Conservation (phyloP, 2,329 filamentous ascomycete species). For the Trichoderma sp. region DNA sequence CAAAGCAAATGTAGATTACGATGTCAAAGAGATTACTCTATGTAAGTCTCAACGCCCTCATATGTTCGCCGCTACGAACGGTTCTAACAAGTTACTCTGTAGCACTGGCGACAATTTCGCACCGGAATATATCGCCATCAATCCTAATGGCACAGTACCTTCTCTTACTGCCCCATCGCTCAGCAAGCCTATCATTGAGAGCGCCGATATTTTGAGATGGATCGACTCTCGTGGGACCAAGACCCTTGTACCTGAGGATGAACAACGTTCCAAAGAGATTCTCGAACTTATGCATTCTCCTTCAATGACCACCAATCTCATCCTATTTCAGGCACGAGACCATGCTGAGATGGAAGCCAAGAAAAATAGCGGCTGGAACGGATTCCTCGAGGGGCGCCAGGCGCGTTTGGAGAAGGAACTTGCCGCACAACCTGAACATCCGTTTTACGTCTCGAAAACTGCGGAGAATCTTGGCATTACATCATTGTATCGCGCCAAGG, state of each 20-base stretch:
- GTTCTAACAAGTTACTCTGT: neutral
- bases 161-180: conserved; percentile 25
- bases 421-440: conserved; percentile 20
- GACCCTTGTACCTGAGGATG: neutral
- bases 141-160: conserved; percentile 26
- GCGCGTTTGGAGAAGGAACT: conserved; percentile 23
- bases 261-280: conserved; percentile 16
- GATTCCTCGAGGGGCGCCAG: conserved; percentile 23
- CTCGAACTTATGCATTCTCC: conserved; percentile 25
- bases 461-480: conserved; percentile 22
- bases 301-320: conserved; percentile 24
- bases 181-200: conserved; percentile 22
- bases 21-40: conserved; percentile 6
- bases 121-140: conserved; percentile 26
- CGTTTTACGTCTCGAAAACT: conserved; percentile 26
- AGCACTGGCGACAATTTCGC: conserved; percentile 26
- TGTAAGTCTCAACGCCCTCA: neutral
- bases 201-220: conserved; percentile 26
- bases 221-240: conserved; percentile 17
- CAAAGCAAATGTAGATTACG: conserved; percentile 21
- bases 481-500: conserved; percentile 10
- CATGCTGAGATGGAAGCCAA: conserved; percentile 17
- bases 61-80: neutral
- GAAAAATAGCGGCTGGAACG: neutral
- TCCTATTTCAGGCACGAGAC: conserved; percentile 24